Evolutionary conservation across 768 basidiomycete species (phyloP), one percentile per base, ranked within the genome.

Genomic region (Boletus rufocinnamomeus): DNA sequence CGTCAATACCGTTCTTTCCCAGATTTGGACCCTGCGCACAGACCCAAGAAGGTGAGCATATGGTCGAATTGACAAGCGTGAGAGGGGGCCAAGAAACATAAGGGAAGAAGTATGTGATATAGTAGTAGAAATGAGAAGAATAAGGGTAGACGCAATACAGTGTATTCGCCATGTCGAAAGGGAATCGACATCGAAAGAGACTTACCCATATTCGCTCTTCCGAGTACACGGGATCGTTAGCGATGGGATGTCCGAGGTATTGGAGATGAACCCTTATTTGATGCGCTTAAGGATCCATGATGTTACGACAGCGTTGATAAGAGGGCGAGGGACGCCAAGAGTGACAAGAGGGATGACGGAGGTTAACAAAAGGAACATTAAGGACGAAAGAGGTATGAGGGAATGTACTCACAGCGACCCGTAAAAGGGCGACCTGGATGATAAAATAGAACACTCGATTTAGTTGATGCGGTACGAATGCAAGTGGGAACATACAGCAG

Each of bases 201-300:
- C 75, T 35, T 64, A 86, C 91, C 91, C 91, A 93, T 52, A 91
- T 91, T 41, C 80, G 82, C 35, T 78, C 76, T 58, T 90, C 89
- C 19, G 89, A 88, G 73, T 99, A 99, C 3, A 98, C 82, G 2
- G 95, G 92, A 64, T 98, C 97, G 69, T 99, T 98, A 13, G 93
- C 91, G 61, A 99, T 94, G 0, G 97, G 89, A 69, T 91, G 78
- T 1, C 96, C 97, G 56, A 99, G 84, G 73, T 83, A 98, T 74
- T 98, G 97, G 3, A 99, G 82, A 69, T 99, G 97, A 4, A 99
- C 96, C 50, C 97, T 84, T 57, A 98, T 91, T 74, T 99, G 97
- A 75, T 99, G 97, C 0, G 97, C 95, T 97, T 63, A 2, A 23
- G 48, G 44, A 30, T 34, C 41, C 25, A 58, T 52, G 9, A 45